These are phyloP conservation scores for Imleria badia DNA, from an alignment of 768 basidiomycete species.

Conservation along the genomic window DNA sequence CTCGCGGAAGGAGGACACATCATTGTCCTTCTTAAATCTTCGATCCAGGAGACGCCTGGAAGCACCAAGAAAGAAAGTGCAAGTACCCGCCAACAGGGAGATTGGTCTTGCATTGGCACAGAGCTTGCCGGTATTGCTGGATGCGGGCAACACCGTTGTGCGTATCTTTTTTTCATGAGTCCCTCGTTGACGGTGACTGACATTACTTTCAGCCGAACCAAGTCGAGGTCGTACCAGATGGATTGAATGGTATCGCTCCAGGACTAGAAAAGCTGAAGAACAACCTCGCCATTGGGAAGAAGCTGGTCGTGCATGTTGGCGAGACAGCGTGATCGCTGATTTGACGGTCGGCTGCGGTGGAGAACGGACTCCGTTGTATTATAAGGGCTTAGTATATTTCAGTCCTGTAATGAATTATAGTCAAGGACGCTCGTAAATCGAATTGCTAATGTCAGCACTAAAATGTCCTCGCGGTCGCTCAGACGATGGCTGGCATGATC, in stretches of 20 bases:
- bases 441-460: no score
- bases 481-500: no score
- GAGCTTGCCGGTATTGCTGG: slow-evolving; percentile 10
- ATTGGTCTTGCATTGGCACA: slow-evolving; percentile 14
- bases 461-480: no score
- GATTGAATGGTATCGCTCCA: slow-evolving; percentile 34
- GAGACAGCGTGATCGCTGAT: slow-evolving; percentile 24
- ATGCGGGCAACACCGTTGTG: slow-evolving; percentile 18
- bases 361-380: neutral
- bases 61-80: slow-evolving; percentile 19
- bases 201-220: slow-evolving; percentile 12
- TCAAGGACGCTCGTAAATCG: no score
- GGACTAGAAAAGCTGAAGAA: slow-evolving; percentile 36
- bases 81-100: slow-evolving; percentile 6
- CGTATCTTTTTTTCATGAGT: neutral
- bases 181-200: no score
- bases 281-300: slow-evolving; percentile 38
- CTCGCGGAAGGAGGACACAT: slow-evolving; percentile 34
- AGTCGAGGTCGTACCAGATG: slow-evolving; percentile 34
- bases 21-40: neutral
- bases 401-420: neutral
- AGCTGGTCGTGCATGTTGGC: slow-evolving; percentile 28
- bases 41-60: slow-evolving; percentile 13
- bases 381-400: neutral
- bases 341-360: neutral